Evolutionary conservation across 805 yeast species (phyloP).

Genomic region (Wickerhamomyces alni): DNA sequence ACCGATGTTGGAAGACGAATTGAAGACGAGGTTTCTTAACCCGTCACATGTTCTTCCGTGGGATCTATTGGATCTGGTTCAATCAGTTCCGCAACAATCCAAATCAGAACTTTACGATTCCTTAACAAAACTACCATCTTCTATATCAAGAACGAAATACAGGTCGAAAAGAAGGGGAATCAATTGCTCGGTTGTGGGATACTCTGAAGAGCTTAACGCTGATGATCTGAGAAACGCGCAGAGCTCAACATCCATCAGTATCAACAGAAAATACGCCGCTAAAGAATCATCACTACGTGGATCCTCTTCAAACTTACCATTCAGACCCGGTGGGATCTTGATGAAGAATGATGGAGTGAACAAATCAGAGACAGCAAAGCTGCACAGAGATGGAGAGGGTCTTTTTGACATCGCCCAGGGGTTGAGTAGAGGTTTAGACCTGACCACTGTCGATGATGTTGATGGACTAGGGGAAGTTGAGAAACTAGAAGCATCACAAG

Average conservation of each 20-base stretch:
- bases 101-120: conserved; percentile 18
- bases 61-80: conserved; percentile 67
- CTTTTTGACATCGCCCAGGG: conserved; percentile 83
- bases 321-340: conserved; percentile 85
- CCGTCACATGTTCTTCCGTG: conserved; percentile 63
- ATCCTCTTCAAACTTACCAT: conserved; percentile 70
- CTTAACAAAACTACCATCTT: conserved; percentile 52
- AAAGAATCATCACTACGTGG: conserved; percentile 64
- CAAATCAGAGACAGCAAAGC: conserved; percentile 28
- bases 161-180: conserved; percentile 73
- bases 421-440: conserved; percentile 58
- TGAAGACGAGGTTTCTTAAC: conserved; percentile 41
- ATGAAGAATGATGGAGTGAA: conserved; percentile 24
- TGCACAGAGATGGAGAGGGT: conserved; percentile 70
- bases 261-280: conserved; percentile 61
- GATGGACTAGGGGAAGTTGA: conserved; percentile 19
- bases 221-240: conserved; percentile 40
- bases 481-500: conserved; percentile 25
- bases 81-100: conserved; percentile 41
- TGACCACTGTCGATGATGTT: neutral
- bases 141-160: conserved; percentile 56
- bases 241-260: conserved; percentile 65
- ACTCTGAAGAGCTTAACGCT: conserved; percentile 55
- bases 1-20: conserved; percentile 10
- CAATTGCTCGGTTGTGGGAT: conserved; percentile 57